Base-by-base conservation (phyloP, 2,329 filamentous ascomycete genomes). In the Knufia petricola region DNA sequence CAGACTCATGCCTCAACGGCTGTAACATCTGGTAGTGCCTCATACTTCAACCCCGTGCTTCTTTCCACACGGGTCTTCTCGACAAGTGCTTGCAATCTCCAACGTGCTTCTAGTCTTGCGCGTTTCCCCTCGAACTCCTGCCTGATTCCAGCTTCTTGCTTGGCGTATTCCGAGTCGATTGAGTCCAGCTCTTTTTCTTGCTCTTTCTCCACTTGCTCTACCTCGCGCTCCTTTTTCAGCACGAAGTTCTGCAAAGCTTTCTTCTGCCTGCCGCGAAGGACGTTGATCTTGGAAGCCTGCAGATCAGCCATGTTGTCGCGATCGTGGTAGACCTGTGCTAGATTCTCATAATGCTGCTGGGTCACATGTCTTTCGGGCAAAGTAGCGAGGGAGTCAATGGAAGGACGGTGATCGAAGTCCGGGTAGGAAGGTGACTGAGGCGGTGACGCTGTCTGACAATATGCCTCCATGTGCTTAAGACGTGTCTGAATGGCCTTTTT, bases 391-490 rank as follows among this genome's bases (percentile, higher is more conserved):
- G 55, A 53, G 9, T 52, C 52, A 4, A 37, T 37, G n/a, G 53
- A 53, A n/a, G 9, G 58, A 53, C 39, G 57, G 55, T 21, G 52
- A 46, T 49, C 13, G 43, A 46, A 17, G 23, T 51, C 9, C 44
- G 31, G 2, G 46, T 43, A 21, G 13, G 21, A n/a, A 9, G 61
- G 59, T 4, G 63, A 63, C 17, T 58, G 52, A 8, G 64, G 66
- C 10, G 65, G 64, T 49, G 64, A 68, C 2, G 64, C 59, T 42
- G 63, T 69, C 48, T 59, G 64, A 48, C 69, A 67, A 55, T 70
- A 72, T 19, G 66, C 67, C 57, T 72, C 69, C 69, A 72, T 72
- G 44, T 72, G 64, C 46, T 68, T 69, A 43, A 72, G 69, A 43
- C 69, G 66, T 8, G 64, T 68, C 26, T 65, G 61, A 6, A 67